These are phyloP conservation scores for Erysiphe pulchra DNA, from an alignment of 2,329 filamentous ascomycete genomes.

Conservation along the genomic window DNA sequence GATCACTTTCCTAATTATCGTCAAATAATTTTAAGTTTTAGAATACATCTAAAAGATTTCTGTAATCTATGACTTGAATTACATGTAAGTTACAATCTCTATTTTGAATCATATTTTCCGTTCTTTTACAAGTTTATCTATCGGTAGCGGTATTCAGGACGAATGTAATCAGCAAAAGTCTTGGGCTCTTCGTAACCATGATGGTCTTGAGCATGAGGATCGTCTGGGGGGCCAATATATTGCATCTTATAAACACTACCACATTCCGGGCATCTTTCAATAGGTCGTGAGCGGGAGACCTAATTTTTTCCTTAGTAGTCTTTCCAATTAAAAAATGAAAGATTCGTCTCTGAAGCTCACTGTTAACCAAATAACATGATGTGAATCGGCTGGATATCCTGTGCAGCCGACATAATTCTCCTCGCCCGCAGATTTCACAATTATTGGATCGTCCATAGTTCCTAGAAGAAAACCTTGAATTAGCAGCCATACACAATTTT, in stretches of 20 bases:
- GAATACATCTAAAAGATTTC: no score
- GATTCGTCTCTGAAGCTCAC: conserved; percentile 23
- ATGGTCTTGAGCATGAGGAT: conserved; percentile 22
- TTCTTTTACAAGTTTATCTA: conserved; percentile 19
- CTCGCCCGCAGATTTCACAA: conserved; percentile 73
- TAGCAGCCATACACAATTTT: conserved; percentile 3
- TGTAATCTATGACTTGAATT: no score
- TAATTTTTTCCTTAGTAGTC: conserved; percentile 14
- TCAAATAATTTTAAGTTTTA: no score
- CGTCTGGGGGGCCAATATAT: conserved; percentile 50
- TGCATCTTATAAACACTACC: conserved; percentile 96
- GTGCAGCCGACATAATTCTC: conserved; percentile 97
- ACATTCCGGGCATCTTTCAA: conserved; percentile 92
- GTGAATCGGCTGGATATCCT: conserved; percentile 75
- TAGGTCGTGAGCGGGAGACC: conserved; percentile 69
- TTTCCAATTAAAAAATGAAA: not conserved
- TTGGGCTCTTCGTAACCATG: conserved; percentile 56
- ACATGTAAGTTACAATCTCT: no score
- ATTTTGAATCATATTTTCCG: not conserved
- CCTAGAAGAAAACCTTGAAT: conserved; percentile 21
- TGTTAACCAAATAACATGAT: conserved; percentile 73
- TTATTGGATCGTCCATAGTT: conserved; percentile 71
- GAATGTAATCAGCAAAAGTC: conserved; percentile 90
- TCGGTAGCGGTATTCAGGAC: conserved; percentile 54
- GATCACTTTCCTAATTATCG: no score